Evolutionary conservation across 2,329 filamentous ascomycete genomes (phyloP).

Genomic region (Penicillium sp.): DNA sequence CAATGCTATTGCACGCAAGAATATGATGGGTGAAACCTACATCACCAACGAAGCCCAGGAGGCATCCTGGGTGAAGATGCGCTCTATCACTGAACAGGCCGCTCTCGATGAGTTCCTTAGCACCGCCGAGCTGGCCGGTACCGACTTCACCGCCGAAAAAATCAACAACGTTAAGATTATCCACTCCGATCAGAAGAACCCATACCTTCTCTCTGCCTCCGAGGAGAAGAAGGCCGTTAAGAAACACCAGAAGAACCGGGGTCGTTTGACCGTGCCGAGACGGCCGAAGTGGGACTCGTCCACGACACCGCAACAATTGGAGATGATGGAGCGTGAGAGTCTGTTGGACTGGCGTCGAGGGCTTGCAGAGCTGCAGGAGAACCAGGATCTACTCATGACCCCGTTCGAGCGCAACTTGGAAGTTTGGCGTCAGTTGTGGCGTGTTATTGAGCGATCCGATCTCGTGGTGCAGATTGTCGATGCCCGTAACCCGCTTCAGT

Average conservation of each 20-base stretch:
- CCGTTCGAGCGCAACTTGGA: constrained; percentile 97
- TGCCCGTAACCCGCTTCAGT: constrained; percentile 90
- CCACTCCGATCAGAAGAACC: constrained; percentile 93
- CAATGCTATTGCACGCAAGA: constrained; percentile 70
- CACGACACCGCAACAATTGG: constrained; percentile 83
- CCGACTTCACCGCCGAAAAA: constrained; percentile 98
- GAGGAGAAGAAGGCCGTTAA: constrained; percentile 79
- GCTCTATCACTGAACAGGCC: constrained; percentile 95
- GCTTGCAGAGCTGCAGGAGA: constrained; percentile 90
- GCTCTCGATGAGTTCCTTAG: constrained; percentile 95
- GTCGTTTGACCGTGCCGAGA: constrained; percentile 83
- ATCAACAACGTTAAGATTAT: constrained; percentile 99
- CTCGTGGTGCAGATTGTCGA: constrained; percentile 98
- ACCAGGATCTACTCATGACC: constrained; percentile 93
- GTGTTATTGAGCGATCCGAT: constrained; percentile 96
- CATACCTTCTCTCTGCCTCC: constrained; percentile 81
- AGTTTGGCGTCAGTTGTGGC: constrained; percentile 97
- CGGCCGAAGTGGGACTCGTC: constrained; percentile 85
- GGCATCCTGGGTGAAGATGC: constrained; percentile 98
- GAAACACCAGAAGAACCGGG: constrained; percentile 83
- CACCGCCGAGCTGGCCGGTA: constrained; percentile 95
- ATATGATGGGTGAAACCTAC: constrained; percentile 84
- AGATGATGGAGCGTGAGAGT: constrained; percentile 76
- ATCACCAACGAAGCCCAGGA: constrained; percentile 90
- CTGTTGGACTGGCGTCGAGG: constrained; percentile 89